These are phyloP conservation scores for Fragaria iinumae DNA, from an alignment of 306 rosid species.

Conservation along the genomic window DNA sequence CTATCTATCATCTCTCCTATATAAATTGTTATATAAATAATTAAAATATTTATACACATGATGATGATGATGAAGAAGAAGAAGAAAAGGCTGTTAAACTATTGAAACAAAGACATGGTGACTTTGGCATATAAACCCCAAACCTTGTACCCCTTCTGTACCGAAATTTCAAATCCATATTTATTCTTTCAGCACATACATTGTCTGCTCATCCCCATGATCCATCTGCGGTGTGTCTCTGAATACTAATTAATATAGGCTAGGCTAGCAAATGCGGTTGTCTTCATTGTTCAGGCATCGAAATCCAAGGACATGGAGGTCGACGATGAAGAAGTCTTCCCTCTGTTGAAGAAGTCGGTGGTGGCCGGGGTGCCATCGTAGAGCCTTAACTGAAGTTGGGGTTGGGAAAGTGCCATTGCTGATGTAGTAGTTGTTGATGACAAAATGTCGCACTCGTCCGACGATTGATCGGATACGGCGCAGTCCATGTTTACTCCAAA, in stretches of 20 bases:
- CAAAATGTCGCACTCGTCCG: conserved; percentile 30
- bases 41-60: conserved; percentile 33
- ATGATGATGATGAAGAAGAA: neutral
- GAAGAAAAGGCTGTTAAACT: neutral
- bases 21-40: conserved; percentile 17
- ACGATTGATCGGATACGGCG: conserved; percentile 25
- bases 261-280: neutral
- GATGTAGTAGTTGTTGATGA: conserved; percentile 1
- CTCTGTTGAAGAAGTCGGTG: conserved; percentile 35
- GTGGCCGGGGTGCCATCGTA: conserved; percentile 43
- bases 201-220: conserved; percentile 4
- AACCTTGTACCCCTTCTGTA: conserved; percentile 14
- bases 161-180: neutral
- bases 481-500: conserved; percentile 57
- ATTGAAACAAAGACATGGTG: neutral
- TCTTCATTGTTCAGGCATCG: conserved; percentile 21
- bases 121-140: conserved; percentile 1
- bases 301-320: conserved; percentile 38
- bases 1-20: conserved; percentile 12
- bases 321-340: conserved; percentile 25
- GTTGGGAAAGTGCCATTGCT: neutral
- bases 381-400: conserved; percentile 33
- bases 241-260: neutral
- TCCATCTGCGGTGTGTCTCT: neutral
- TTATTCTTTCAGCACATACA: neutral